These are phyloP conservation scores for Penicillium decumbens DNA, from an alignment of 2,329 filamentous ascomycete genomes.

Conservation along the genomic window DNA sequence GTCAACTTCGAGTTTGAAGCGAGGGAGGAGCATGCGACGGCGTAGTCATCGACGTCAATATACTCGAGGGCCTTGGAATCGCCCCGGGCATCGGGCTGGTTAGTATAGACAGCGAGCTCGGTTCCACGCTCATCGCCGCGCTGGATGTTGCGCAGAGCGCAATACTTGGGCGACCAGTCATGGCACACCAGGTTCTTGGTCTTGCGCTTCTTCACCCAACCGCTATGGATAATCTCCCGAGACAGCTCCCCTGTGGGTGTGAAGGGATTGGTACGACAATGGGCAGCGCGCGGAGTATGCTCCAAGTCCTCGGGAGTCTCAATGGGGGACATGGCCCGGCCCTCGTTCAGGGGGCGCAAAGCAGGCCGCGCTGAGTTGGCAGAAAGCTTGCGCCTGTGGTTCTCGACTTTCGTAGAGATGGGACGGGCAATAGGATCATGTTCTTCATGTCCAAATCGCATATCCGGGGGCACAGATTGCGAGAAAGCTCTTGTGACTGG, in stretches of 20 bases:
- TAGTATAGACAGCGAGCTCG: slow-evolving; percentile 46
- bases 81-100: slow-evolving; percentile 21
- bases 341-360: slow-evolving; percentile 30
- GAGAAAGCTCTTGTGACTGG: slow-evolving; percentile 73
- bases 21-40: slow-evolving; percentile 61
- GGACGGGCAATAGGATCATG: slow-evolving; percentile 46
- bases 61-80: slow-evolving; percentile 26
- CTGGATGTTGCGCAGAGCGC: not conserved
- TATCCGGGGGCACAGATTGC: slow-evolving; percentile 89
- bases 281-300: slow-evolving; percentile 17
- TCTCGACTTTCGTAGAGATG: slow-evolving; percentile 41
- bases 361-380: slow-evolving; percentile 17
- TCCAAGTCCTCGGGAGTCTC: slow-evolving; percentile 30
- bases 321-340: slow-evolving; percentile 24
- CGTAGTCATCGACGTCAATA: slow-evolving; percentile 26
- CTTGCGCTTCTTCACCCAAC: slow-evolving; percentile 92
- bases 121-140: slow-evolving; percentile 47
- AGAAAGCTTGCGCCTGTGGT: slow-evolving; percentile 27
- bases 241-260: slow-evolving; percentile 2
- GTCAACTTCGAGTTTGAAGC: slow-evolving; percentile 74
- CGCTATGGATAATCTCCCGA: slow-evolving; percentile 52
- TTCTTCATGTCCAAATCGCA: slow-evolving; percentile 63
- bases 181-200: slow-evolving; percentile 77
- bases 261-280: slow-evolving; percentile 18
- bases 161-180: slow-evolving; percentile 75